Evolutionary conservation across 2,329 filamentous ascomycete species (phyloP), one percentile per base, ranked within the genome.

Genomic region (Scleromitrula shiraiana): DNA sequence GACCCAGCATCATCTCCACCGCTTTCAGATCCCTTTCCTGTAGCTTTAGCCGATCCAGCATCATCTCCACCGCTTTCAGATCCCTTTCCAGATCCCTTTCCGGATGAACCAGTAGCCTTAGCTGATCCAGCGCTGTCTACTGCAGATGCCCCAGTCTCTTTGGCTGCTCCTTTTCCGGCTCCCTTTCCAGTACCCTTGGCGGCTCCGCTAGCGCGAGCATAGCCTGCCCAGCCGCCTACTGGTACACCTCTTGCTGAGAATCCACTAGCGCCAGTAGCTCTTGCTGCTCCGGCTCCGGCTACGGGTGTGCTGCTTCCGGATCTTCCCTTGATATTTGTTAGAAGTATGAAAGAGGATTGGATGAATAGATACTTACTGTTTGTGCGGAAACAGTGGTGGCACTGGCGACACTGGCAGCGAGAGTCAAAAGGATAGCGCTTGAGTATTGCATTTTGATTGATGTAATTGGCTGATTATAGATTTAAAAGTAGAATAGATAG

Each of bases 371-470:
- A 33, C 44, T 54, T 47, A 53, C 51, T 14, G 50, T 46, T 49
- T 53, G 45, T 24, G 54, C 53, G 27, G 43, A 51, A 27, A 60
- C 58, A 46, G 49, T 44, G 35, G 45, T 35, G 12, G 57, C n/a
- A n/a, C n/a, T n/a, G n/a, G n/a, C n/a, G n/a, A n/a, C n/a, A n/a
- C n/a, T n/a, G n/a, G n/a, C 54, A 42, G 55, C 51, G 41, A 59
- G 42, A 52, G 54, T 50, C 17, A 54, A 50, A 48, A 58, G 32
- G 38, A 61, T 26, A 47, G 57, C 17, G 45, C 41, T 53, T 50
- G 57, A 56, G 50, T 53, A 59, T 54, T 61, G 59, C 59, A 61
- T 61, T 9, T 47, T 56, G 52, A 49, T 23, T 32, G 24, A 47
- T 50, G 10, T n/a, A n/a, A 26, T 40, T 51, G n/a, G 33, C 42